Evolutionary conservation across 768 basidiomycete genomes (phyloP), one percentile per base, ranked within the genome.

Genomic region (Lactarius tabidus): DNA sequence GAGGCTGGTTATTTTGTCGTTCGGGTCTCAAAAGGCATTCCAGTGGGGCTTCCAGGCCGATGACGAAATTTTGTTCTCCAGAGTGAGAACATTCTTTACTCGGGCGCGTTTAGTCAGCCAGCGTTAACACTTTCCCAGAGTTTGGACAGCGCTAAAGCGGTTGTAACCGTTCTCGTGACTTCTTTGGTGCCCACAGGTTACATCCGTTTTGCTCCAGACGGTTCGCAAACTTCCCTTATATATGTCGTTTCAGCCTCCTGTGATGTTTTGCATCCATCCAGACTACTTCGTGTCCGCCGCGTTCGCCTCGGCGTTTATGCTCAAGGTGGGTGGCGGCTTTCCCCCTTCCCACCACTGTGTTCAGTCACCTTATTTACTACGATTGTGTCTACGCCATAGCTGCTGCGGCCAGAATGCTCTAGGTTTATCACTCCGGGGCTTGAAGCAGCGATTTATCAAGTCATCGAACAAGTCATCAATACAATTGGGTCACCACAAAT

Each of bases 361-460:
- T 7, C 8, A 29, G 5, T 35, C 23, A 29, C 18, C 17, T 29
- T 54, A 41, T 38, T 43, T 33, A 56, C 52, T 8, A 14, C 38
- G 18, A 20, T 29, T 60, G 29, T 45, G 29, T 67, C 29, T 18
- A n/a, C 43, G 31, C n/a, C n/a, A 18, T 66, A 88, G 87, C 81
- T 93, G 20, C 79, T 93, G 15, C 89, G 90, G 75, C 90, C 89
- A 5, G 88, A 85, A 71, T 92, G 88, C 69, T 78, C 84, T 0
- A 75, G 79, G 14, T 85, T 86, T 71, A 79, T 93, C 35, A 78
- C 84, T 9, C 74, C 71, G 6, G 84, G 88, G 56, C 81, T 82
- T 62, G 85, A 89, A 28, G 71, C 77, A 18, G 84, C 87, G 65
- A 89, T 93, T 62, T 83, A 84, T 26, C 72, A 74, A 0, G 77